Base-by-base conservation (phyloP, 1,284 basidiomycete species). In the Fomitopsis pinicola region DNA sequence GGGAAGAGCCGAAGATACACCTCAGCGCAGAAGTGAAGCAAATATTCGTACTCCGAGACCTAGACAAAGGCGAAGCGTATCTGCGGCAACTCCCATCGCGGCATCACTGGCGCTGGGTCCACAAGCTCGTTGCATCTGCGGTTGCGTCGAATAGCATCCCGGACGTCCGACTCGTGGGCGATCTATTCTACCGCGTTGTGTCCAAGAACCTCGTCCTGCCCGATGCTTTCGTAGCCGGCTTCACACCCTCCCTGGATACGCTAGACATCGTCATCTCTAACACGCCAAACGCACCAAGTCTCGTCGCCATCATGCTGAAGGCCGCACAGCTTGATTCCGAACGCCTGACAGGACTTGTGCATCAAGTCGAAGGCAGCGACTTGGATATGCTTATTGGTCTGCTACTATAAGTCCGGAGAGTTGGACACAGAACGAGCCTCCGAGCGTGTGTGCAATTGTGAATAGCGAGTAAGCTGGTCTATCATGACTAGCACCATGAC, bases 261-360 rank as follows among this genome's bases (percentile, higher is more conserved):
- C 80, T 97, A 64, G 93, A 94, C 68, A 94, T 97, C 71, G 85
- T 94, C 61, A 85, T 87, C n/a, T 89, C 95, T 68, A 94, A 97
- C 72, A 91, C 90, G 63, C 95, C 95, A 5, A 89, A 90, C 70
- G 94, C 94, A 0, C 89, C 90, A 77, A 77, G 82, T 62, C 83
- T 88, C 56, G 87, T 95, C 73, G 92, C 87, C 4, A 80, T 81
- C 60, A 84, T 94, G 76, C 75, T 94, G 62, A 87, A 85, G 71
- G 87, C 84, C 50, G 80, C 89, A 22, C 80, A 79, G 17, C 76
- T 75, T 33, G 77, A 79, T 65, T 83, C 86, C 61, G 83, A 83
- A 53, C 78, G 78, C 57, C 78, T 30, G 5, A 5, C 4, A 2
- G 12, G 28, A 4, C 28, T 50, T 5, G 14, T 33, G 48, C 14